These are phyloP conservation scores for Nymphaea thermarum DNA, from an alignment of 164 flowering plant genomes.

Conservation along the genomic window DNA sequence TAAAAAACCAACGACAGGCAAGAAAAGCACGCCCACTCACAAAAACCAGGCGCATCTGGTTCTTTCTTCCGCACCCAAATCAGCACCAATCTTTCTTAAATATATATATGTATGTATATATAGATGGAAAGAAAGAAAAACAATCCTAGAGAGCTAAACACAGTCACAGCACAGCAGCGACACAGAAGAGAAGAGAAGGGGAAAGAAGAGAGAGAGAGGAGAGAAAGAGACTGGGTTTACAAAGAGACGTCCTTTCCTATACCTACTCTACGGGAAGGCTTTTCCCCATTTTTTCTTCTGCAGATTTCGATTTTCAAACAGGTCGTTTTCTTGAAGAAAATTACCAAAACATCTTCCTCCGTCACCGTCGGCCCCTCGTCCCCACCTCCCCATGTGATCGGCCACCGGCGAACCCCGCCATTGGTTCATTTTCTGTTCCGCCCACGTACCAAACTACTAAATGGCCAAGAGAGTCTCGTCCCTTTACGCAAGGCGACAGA, in stretches of 20 bases:
- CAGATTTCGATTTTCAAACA: too few species aligned
- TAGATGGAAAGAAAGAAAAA: background rate
- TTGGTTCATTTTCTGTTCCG: too few species aligned
- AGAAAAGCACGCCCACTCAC: background rate
- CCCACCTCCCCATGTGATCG: too few species aligned
- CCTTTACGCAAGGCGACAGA: too few species aligned
- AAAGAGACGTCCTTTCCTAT: conserved; percentile 4
- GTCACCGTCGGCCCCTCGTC: too few species aligned
- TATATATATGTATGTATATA: background rate
- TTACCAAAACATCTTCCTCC: too few species aligned
- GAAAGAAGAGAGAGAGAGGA: background rate
- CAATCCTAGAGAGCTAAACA: background rate
- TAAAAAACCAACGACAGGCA: background rate
- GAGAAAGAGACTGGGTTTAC: background rate
- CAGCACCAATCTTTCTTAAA: background rate
- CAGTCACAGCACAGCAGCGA: conserved; percentile 3
- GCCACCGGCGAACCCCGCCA: too few species aligned
- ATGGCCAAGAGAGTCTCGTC: too few species aligned
- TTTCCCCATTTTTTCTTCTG: too few species aligned
- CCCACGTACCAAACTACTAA: too few species aligned
- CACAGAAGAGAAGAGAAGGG: conserved; percentile 1
- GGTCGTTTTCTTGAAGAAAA: too few species aligned
- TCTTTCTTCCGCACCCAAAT: background rate
- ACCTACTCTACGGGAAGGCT: conserved; percentile 1
- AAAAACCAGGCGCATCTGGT: background rate